phyloP scores from a whole-genome alignment of 306 rosid genomes.

The Bauhinia variegata region DNA sequence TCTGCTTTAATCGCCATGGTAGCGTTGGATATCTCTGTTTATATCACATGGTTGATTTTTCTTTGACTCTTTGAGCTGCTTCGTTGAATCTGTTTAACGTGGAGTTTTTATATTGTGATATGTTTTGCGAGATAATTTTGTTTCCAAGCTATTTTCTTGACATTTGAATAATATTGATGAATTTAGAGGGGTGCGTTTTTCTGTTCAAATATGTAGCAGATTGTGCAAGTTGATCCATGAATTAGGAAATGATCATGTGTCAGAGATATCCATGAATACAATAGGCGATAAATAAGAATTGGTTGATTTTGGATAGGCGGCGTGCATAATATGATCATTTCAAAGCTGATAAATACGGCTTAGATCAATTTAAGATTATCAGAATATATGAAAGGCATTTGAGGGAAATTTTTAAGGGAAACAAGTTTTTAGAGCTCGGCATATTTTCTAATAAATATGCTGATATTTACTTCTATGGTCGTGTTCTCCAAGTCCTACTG shows the following conservation, averaged over 20 bases:
- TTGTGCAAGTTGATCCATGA: conserved; percentile 33
- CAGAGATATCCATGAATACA: conserved; percentile 23
- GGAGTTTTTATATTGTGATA: conserved; percentile 21
- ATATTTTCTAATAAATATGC: conserved; percentile 2
- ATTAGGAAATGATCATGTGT: conserved; percentile 29
- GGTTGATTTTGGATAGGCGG: conserved; percentile 22
- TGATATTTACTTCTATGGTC: neutral
- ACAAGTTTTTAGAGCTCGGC: neutral
- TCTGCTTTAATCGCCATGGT: conserved; percentile 82
- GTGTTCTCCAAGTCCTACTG: conserved; percentile 8
- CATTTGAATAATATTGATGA: neutral
- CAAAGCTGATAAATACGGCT: conserved; percentile 7
- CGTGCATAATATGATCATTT: conserved; percentile 12
- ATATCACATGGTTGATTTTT: conserved; percentile 30
- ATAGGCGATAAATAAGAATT: conserved; percentile 28
- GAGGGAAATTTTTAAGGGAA: conserved; percentile 22
- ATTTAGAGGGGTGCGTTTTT: neutral
- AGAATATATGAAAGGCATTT: conserved; percentile 7
- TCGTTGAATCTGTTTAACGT: conserved; percentile 58
- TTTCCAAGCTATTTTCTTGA: conserved; percentile 23
- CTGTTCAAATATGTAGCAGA: neutral
- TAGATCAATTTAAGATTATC: conserved; percentile 15
- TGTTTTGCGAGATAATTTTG: conserved; percentile 5
- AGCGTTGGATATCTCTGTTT: conserved; percentile 33
- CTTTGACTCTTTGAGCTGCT: conserved; percentile 50